Percentiles rank a stretch among this genome's conserved stretches.
phyloP scores from a whole-genome alignment of 2,329 filamentous ascomycete species.

The Xylariaceae sp. region DNA sequence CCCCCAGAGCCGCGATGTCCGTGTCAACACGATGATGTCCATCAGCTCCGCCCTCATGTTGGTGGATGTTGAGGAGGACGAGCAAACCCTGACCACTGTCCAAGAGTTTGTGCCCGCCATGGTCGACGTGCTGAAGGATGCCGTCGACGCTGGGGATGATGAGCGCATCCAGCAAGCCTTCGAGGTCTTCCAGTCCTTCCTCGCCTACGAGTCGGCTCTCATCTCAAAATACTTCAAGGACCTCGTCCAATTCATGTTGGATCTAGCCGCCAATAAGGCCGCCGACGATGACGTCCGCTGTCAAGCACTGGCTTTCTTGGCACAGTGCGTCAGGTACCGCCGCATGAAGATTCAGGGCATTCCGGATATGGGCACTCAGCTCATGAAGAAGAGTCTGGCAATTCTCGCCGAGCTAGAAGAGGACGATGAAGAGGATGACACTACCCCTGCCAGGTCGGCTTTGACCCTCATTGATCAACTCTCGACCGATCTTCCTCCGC shows the following conservation, averaged over 20 bases:
- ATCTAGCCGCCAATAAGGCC: slow-evolving; percentile 71
- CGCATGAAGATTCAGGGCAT: slow-evolving; percentile 94
- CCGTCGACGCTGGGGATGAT: slow-evolving; percentile 76
- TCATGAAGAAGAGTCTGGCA: slow-evolving; percentile 83
- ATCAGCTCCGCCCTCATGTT: slow-evolving; percentile 84
- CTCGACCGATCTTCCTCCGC: slow-evolving; percentile 81
- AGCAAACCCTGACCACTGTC: slow-evolving; percentile 67
- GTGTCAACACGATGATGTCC: slow-evolving; percentile 89
- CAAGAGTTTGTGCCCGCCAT: slow-evolving; percentile 80
- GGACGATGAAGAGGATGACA: slow-evolving; percentile 75
- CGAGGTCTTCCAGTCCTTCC: slow-evolving; percentile 93
- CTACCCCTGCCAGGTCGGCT: slow-evolving; percentile 79
- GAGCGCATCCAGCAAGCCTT: slow-evolving; percentile 87
- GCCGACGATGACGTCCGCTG: slow-evolving; percentile 81
- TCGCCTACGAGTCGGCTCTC: slow-evolving; percentile 83
- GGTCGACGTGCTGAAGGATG: slow-evolving; percentile 83
- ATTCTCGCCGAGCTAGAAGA: slow-evolving; percentile 87
- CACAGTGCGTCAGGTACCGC: slow-evolving; percentile 86
- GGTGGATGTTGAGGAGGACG: slow-evolving; percentile 82
- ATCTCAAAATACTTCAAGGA: slow-evolving; percentile 84
- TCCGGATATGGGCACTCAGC: slow-evolving; percentile 74
- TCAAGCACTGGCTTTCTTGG: slow-evolving; percentile 89
- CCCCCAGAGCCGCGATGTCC: slow-evolving; percentile 84
- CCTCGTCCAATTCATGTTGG: slow-evolving; percentile 89
- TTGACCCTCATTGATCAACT: slow-evolving; percentile 86